Base-by-base conservation (phyloP, 1,284 basidiomycete genomes). In the Heterobasidion annosum region DNA sequence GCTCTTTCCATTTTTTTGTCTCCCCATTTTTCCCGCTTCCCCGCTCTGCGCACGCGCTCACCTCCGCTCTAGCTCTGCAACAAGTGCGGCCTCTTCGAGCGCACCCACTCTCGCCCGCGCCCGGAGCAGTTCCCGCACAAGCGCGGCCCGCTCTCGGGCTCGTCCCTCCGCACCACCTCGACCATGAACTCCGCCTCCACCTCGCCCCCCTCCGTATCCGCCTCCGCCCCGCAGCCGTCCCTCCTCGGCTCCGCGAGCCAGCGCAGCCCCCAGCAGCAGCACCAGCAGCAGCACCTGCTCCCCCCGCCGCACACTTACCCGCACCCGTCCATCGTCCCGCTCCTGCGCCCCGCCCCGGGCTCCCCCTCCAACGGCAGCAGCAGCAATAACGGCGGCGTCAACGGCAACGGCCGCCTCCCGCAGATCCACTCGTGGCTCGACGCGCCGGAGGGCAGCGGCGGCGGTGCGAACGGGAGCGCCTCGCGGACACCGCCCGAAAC, bases 81-180 rank as follows among this genome's bases (percentile, higher is more conserved):
- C 76, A 91, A 91, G 64, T 91, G 88, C 63, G 88, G 88, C 19
- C 70, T 91, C 8, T 91, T 91, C 62, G 88, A 91, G 67, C 81
- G 88, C 54, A 91, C 88, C 0, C 88, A 91, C 67, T 85, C 84
- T 16, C 79, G 87, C 16, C 83, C 88, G 12, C 74, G 88, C 46
- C 87, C 87, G 0, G 86, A 88, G 57, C 88, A 89, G 62, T 89
- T 90, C 67, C 86, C 85, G 12, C 85, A 88, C 71, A 86, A 86
- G 62, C 77, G 86, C 40, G 86, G 85, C 0, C 83, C 85, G 0
- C 70, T 87, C 44, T 76, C 83, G 15, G 67, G 70, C 16, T 56
- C 59, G 18, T 58, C 58, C 34, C 59, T 61, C 34, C 53, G 52
- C 50, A 56, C 57, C 34, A 52, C 19, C 5, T 19, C 44, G 19